phyloP scores from a whole-genome alignment of 2,329 filamentous ascomycete genomes.

The Dactylellina parvicollis region DNA sequence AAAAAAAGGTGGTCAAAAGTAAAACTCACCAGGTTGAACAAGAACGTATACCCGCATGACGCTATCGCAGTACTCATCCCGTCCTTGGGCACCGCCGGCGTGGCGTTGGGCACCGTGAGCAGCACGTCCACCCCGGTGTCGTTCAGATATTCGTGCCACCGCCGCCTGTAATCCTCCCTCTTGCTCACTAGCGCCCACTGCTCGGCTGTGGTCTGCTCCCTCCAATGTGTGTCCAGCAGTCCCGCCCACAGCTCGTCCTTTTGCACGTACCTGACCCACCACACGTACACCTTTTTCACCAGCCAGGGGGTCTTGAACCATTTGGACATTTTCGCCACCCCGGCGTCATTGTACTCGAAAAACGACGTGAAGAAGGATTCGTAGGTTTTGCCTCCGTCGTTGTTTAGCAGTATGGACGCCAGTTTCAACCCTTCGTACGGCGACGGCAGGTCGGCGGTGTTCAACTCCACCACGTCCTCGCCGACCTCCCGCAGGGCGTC shows the following conservation, averaged over 20 bases:
- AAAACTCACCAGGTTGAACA: constrained; percentile 81
- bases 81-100: constrained; percentile 84
- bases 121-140: constrained; percentile 77
- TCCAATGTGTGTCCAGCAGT: constrained; percentile 74
- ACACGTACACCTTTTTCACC: constrained; percentile 84
- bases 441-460: constrained; percentile 68
- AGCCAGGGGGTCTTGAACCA: constrained; percentile 78
- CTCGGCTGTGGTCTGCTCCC: constrained; percentile 76
- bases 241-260: constrained; percentile 81
- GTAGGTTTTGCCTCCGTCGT: constrained; percentile 84
- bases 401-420: constrained; percentile 81
- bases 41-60: constrained; percentile 90
- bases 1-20: not conserved
- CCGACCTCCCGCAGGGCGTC: constrained; percentile 75
- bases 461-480: constrained; percentile 73
- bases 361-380: constrained; percentile 78
- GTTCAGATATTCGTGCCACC: constrained; percentile 89
- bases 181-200: constrained; percentile 83
- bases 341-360: constrained; percentile 78
- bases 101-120: constrained; percentile 86
- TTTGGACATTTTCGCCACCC: constrained; percentile 77
- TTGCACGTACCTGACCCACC: constrained; percentile 86
- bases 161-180: constrained; percentile 79
- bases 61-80: constrained; percentile 87
- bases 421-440: constrained; percentile 80